These are phyloP conservation scores for Septoria petroselini DNA, from an alignment of 2,329 filamentous ascomycete genomes.

Conservation along the genomic window DNA sequence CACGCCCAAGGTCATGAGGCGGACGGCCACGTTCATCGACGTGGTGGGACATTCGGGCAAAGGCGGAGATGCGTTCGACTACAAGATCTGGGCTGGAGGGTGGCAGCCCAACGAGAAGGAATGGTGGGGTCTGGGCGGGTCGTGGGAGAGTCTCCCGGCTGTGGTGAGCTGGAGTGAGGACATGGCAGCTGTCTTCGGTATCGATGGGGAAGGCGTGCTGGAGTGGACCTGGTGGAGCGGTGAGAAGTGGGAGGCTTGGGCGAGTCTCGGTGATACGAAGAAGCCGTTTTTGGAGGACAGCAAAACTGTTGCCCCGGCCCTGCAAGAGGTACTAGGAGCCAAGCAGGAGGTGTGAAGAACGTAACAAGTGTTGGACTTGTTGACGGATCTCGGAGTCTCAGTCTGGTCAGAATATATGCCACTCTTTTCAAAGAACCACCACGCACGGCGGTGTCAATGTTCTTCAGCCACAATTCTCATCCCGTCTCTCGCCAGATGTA, in stretches of 20 bases:
- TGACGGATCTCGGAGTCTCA: too few relatives aligned
- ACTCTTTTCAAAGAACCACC: too few relatives aligned
- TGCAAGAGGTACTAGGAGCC: background rate
- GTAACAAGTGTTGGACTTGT: too few relatives aligned
- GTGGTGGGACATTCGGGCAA: background rate
- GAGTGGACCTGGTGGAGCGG: background rate
- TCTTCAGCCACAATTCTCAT: too few relatives aligned
- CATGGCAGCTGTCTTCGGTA: background rate
- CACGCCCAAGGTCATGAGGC: background rate
- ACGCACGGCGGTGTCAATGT: too few relatives aligned
- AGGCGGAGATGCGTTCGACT: background rate
- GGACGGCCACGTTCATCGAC: background rate
- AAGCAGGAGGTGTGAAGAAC: conserved; percentile 7
- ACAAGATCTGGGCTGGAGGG: background rate
- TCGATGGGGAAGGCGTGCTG: background rate
- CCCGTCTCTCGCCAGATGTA: too few relatives aligned
- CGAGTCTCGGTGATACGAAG: background rate
- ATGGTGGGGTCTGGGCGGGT: background rate
- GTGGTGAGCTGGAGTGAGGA: conserved; percentile 1
- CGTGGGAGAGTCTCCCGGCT: background rate
- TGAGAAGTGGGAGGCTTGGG: background rate
- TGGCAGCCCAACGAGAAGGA: background rate
- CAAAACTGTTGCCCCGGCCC: background rate
- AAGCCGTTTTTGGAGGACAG: background rate
- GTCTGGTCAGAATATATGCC: too few relatives aligned